Percentiles rank a stretch among this genome's conserved stretches.
These are phyloP conservation scores for Neurospora sp. DNA, from an alignment of 495 filamentous ascomycete genomes.

Conservation along the genomic window DNA sequence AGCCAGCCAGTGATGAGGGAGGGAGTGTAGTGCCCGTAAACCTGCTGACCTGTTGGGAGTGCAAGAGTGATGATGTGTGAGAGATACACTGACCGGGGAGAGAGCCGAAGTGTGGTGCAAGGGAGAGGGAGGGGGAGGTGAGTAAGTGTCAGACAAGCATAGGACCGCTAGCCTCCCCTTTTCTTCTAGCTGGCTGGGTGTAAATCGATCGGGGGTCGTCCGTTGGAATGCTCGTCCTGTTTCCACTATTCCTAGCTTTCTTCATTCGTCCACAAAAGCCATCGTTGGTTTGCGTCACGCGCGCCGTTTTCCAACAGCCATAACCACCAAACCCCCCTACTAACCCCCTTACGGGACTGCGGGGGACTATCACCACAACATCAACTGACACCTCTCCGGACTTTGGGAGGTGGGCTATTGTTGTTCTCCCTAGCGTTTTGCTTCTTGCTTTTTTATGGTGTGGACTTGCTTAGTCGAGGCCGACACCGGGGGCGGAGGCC, in stretches of 20 bases:
- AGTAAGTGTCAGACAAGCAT: neutral
- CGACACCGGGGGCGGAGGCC: conserved; percentile 27
- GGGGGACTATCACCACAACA: neutral
- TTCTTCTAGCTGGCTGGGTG: neutral
- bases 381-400: neutral
- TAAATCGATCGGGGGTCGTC: neutral
- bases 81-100: neutral
- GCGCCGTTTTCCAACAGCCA: neutral
- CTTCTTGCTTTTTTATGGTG: neutral
- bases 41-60: neutral
- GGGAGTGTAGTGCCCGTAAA: neutral
- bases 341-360: neutral
- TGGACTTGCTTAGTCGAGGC: conserved; percentile 29
- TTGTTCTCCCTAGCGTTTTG: neutral
- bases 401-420: neutral
- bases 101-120: neutral
- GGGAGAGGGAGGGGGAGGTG: neutral
- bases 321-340: neutral
- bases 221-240: neutral
- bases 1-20: neutral
- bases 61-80: neutral
- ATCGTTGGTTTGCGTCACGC: neutral
- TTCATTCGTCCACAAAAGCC: neutral
- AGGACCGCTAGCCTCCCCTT: neutral
- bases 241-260: neutral